These are phyloP conservation scores for Hanseniaspora opuntiae DNA, from an alignment of 805 yeast genomes.

Conservation along the genomic window DNA sequence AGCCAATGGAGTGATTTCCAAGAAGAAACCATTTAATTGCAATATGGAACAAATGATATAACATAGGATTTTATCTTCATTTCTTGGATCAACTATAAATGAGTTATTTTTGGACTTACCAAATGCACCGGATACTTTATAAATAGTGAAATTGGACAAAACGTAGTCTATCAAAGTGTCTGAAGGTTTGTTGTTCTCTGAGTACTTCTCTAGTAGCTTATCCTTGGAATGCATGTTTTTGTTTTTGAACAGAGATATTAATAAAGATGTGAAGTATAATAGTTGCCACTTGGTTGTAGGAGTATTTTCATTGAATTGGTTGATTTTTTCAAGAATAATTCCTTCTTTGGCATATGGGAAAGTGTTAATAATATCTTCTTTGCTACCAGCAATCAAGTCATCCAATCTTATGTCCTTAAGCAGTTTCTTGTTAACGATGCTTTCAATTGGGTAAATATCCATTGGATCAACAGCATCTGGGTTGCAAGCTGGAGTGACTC, in stretches of 20 bases:
- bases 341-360: constrained; percentile 52
- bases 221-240: constrained; percentile 51
- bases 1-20: constrained; percentile 70
- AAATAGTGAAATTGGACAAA: constrained; percentile 55
- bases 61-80: constrained; percentile 76
- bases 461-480: constrained; percentile 70
- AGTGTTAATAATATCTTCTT: constrained; percentile 38
- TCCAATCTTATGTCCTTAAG: constrained; percentile 51
- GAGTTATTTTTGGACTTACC: constrained; percentile 66
- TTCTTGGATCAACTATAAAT: constrained; percentile 73
- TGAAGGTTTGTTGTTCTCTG: constrained; percentile 42
- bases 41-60: constrained; percentile 58
- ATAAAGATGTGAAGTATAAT: constrained; percentile 64
- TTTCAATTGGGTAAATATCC: constrained; percentile 63
- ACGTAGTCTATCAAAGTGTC: constrained; percentile 59
- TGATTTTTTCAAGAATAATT: constrained; percentile 38
- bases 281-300: constrained; percentile 50
- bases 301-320: constrained; percentile 29
- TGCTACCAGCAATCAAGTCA: constrained; percentile 43
- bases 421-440: constrained; percentile 57
- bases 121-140: constrained; percentile 41
- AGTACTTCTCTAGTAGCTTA: constrained; percentile 42
- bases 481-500: constrained; percentile 74
- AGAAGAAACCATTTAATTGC: constrained; percentile 60
- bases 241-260: constrained; percentile 67